Base-by-base conservation (phyloP, 331 rosid species). In the Arachis monticola region DNA sequence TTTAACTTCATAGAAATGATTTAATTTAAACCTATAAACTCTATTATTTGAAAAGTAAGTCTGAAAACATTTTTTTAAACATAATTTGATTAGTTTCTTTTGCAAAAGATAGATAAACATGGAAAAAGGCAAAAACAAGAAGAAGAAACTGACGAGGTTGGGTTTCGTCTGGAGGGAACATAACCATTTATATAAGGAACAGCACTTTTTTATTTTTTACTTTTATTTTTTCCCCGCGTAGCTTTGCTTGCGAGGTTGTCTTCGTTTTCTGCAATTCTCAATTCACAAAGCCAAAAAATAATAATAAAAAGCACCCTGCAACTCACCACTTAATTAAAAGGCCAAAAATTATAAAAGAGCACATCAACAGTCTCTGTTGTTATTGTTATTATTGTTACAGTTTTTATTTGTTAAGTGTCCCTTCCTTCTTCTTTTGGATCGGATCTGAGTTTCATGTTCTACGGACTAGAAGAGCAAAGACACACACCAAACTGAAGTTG, bases 391-490 rank as follows among this genome's bases (percentile, higher is more conserved):
- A 13, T 70, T 77, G 69, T 69, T 60, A 52, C 44, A 12, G 58
- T 65, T 67, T 60, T 68, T 64, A 70, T 77, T 83, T 80, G 65
- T 70, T 79, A 65, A 57, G 79, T 73, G 30, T 27, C 30, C 30
- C 81, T 48, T 13, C 79, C 61, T 77, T 83, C 77, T 82, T 81
- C 76, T 85, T 72, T 80, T 48, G n/a, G 91, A 93, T 91, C 88
- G 80, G 94, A 89, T 89, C 97, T 85, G 97, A 85, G 80, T 1
- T 27, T 27, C 30, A 27, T 27, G 80, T 88, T 79, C 90, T 78
- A 85, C 87, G 58, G 85, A 60, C 79, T 56, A 66, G 69, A 83
- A 66, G 76, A 82, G 30, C 30, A 27, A 57, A 61, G 69, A 52
- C 63, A 63, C 79, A 38, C 78, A 27, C 30, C 30, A 27, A 27